phyloP scores from a whole-genome alignment of 2,329 filamentous ascomycete species.

The Thermothelomyces thermophilus region DNA sequence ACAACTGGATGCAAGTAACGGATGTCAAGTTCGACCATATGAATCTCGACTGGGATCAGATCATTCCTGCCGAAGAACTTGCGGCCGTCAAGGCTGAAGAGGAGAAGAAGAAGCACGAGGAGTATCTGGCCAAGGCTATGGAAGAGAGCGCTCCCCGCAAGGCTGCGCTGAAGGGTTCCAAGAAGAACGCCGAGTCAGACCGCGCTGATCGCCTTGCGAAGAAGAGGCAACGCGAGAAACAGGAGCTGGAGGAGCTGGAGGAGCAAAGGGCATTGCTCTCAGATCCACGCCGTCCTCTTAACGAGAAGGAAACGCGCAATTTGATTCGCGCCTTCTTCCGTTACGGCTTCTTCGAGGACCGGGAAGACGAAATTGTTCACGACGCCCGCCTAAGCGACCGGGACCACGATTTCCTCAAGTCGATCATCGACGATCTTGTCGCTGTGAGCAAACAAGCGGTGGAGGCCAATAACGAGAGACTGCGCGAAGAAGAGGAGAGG shows the following conservation, averaged over 20 bases:
- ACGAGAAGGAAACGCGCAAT: slow-evolving; percentile 87
- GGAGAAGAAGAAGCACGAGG: slow-evolving; percentile 73
- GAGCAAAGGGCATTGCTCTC: slow-evolving; percentile 65
- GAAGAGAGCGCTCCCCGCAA: slow-evolving; percentile 80
- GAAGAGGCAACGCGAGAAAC: slow-evolving; percentile 58
- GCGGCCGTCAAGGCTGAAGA: slow-evolving; percentile 86
- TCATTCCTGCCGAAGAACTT: slow-evolving; percentile 89
- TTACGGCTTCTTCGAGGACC: slow-evolving; percentile 84
- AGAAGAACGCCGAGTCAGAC: slow-evolving; percentile 47
- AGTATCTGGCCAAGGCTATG: slow-evolving; percentile 73
- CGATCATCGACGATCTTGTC: slow-evolving; percentile 70
- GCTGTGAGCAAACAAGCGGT: slow-evolving; percentile 50
- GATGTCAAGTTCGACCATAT: slow-evolving; percentile 88
- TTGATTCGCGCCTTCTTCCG: slow-evolving; percentile 86
- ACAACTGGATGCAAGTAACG: slow-evolving; percentile 96
- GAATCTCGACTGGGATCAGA: slow-evolving; percentile 89
- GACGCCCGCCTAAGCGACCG: slow-evolving; percentile 80
- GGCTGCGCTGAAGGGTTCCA: slow-evolving; percentile 55
- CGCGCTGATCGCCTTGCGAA: slow-evolving; percentile 58
- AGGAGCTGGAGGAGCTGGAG: slow-evolving; percentile 67
- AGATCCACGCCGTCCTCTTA: slow-evolving; percentile 84
- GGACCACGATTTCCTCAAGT: slow-evolving; percentile 71
- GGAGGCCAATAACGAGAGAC: slow-evolving; percentile 60
- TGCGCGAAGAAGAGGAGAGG: slow-evolving; percentile 76
- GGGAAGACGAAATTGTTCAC: slow-evolving; percentile 76